These are phyloP conservation scores for Pseudocercospora musae DNA, from an alignment of 2,329 filamentous ascomycete genomes.

Conservation along the genomic window DNA sequence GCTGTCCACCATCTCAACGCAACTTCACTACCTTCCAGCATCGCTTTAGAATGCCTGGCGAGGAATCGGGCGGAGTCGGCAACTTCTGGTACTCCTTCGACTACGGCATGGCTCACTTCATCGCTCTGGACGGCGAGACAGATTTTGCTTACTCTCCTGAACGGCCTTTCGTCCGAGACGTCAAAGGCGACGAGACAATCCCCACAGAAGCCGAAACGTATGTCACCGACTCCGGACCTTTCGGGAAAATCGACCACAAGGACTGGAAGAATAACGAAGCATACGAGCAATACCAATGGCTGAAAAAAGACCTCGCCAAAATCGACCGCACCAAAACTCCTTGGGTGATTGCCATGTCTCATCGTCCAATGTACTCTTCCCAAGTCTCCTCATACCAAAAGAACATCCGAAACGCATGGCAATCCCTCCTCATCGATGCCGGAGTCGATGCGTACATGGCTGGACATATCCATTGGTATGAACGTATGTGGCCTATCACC, in stretches of 20 bases:
- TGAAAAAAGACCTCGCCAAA: slow-evolving; percentile 44
- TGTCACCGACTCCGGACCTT: slow-evolving; percentile 50
- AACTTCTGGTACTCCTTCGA: slow-evolving; percentile 57
- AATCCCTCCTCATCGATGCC: slow-evolving; percentile 44
- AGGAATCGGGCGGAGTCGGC: slow-evolving; percentile 47
- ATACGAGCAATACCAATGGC: slow-evolving; percentile 50
- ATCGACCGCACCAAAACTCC: slow-evolving; percentile 49
- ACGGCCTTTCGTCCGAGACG: slow-evolving; percentile 45
- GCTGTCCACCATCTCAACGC: slow-evolving; percentile 51
- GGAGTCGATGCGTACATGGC: slow-evolving; percentile 47
- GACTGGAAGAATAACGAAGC: slow-evolving; percentile 41
- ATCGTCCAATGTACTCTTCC: slow-evolving; percentile 50
- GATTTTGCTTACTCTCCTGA: slow-evolving; percentile 50
- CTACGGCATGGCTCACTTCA: slow-evolving; percentile 53
- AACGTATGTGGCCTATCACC: slow-evolving; percentile 42
- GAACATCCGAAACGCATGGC: slow-evolving; percentile 46
- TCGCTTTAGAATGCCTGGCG: slow-evolving; percentile 52
- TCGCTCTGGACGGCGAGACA: slow-evolving; percentile 49
- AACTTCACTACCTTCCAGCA: slow-evolving; percentile 53
- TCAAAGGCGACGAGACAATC: slow-evolving; percentile 34
- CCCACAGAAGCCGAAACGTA: slow-evolving; percentile 45
- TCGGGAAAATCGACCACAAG: slow-evolving; percentile 43
- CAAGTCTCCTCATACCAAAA: slow-evolving; percentile 45
- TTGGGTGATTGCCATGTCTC: slow-evolving; percentile 51
- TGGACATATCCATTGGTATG: slow-evolving; percentile 50